phyloP scores from a whole-genome alignment of 2,329 filamentous ascomycete genomes.

The Penicillium frequentans region DNA sequence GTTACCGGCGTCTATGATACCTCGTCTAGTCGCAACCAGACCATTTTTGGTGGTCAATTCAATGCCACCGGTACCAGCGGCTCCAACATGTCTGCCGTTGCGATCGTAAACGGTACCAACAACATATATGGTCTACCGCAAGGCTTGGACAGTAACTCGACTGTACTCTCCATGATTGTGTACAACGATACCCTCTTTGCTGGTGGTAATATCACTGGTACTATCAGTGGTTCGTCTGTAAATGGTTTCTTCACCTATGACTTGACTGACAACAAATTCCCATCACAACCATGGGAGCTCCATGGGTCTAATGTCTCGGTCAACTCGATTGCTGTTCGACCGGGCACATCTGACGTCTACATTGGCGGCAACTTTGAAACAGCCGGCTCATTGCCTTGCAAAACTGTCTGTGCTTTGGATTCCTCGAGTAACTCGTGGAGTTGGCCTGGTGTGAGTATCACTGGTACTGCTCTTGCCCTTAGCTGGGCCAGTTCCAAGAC shows the following conservation, averaged over 20 bases:
- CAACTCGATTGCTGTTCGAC: slow-evolving; percentile 71
- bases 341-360: slow-evolving; percentile 71
- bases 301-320: slow-evolving; percentile 70
- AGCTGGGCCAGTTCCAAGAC: slow-evolving; percentile 72
- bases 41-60: slow-evolving; percentile 86
- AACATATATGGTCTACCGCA: slow-evolving; percentile 66
- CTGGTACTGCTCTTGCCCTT: slow-evolving; percentile 69
- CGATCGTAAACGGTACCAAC: slow-evolving; percentile 77
- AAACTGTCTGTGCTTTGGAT: slow-evolving; percentile 78
- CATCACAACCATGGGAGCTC: slow-evolving; percentile 72
- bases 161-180: slow-evolving; percentile 70
- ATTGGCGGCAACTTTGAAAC: slow-evolving; percentile 82
- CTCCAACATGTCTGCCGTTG: slow-evolving; percentile 73
- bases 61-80: slow-evolving; percentile 67
- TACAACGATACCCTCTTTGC: slow-evolving; percentile 71
- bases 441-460: slow-evolving; percentile 70
- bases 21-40: slow-evolving; percentile 70
- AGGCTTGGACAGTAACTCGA: slow-evolving; percentile 69
- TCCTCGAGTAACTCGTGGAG: slow-evolving; percentile 73
- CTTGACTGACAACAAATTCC: slow-evolving; percentile 63
- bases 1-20: slow-evolving; percentile 76
- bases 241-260: slow-evolving; percentile 80
- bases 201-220: slow-evolving; percentile 75
- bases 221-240: slow-evolving; percentile 61
- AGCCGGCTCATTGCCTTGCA: slow-evolving; percentile 80